Evolutionary conservation across 2,329 filamentous ascomycete species (phyloP), one percentile per base, ranked within the genome.

Genomic region (Aspergillus fumigatus): DNA sequence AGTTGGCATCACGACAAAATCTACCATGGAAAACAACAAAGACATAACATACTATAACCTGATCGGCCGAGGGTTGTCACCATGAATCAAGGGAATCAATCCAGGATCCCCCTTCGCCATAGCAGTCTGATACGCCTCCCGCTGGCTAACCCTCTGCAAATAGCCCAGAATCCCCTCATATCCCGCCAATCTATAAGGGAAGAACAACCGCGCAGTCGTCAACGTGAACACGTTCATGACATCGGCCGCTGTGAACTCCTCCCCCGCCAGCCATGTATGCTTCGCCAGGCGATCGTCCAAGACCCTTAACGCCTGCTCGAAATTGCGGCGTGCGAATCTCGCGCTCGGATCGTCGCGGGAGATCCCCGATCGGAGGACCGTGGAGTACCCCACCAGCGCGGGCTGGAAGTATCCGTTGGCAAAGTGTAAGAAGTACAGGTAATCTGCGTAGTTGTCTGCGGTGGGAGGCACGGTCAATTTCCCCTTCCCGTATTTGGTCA

Each of bases 401-500:
- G 77, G 70, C 61, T 74, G 70, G 3, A 83, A 72, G 1, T 68
- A 77, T 35, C 76, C 76, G 64, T 82, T 80, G 8, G 76, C 73
- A 67, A 79, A 87, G 67, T 88, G 83, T 65, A 84, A 82, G 84
- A 84, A 89, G 74, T 84, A 87, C 1, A 89, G 65, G 60, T 84
- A 88, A 51, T 85, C 79, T 2, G 82, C 73, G 60, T 85, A 88
- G 48, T 77, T 75, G 17, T 76, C 69, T 51, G 82, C 71, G 0
- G 67, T 62, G 0, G 81, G 79, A 0, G 63, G 50, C 0, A 85
- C 61, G 9, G 78, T 72, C 0, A 88, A 72, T 11, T 69, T 71
- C 5, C 83, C 83, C 5, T 69, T 62, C 29, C 75, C 83, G 61
- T 87, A 75, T 48, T 79, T 80, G 62, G 78, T 70, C 58, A 80